Evolutionary conservation across 139 green algal species (phyloP).

Genomic region (Asterochloris erici): DNA sequence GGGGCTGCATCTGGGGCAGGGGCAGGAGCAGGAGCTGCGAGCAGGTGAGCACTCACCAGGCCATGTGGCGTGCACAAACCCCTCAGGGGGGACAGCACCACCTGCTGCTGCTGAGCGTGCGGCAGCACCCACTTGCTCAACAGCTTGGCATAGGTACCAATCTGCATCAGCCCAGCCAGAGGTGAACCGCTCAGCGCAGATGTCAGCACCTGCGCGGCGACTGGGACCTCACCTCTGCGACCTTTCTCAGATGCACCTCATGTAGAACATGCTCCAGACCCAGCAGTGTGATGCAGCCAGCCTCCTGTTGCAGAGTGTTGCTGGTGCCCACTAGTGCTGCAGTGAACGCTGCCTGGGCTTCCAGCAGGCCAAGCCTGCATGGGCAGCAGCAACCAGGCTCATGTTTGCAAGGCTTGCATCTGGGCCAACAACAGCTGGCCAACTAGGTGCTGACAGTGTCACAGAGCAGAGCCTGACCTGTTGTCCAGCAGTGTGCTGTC

Average conservation of each 20-base stretch:
- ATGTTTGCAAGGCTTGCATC: too few species aligned
- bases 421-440: too few species aligned
- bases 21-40: neutral
- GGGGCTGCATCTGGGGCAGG: neutral
- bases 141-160: neutral
- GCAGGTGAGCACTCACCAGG: neutral
- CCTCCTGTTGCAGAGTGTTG: neutral
- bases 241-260: neutral
- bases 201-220: neutral
- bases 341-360: neutral
- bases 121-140: slow-evolving; percentile 9
- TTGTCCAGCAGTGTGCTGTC: too few species aligned
- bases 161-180: neutral
- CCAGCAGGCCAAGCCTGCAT: slow-evolving; percentile 3
- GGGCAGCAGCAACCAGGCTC: too few species aligned
- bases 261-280: neutral
- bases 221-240: neutral
- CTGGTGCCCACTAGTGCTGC: neutral
- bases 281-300: neutral
- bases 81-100: neutral
- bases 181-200: neutral
- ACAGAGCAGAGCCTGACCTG: too few species aligned
- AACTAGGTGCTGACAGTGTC: too few species aligned
- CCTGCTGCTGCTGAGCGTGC: neutral
- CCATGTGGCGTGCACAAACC: neutral